Percentiles rank a stretch among this genome's conserved stretches.
Evolutionary conservation across 2,329 filamentous ascomycete species (phyloP).

Genomic region (Cryoendolithus antarcticus): DNA sequence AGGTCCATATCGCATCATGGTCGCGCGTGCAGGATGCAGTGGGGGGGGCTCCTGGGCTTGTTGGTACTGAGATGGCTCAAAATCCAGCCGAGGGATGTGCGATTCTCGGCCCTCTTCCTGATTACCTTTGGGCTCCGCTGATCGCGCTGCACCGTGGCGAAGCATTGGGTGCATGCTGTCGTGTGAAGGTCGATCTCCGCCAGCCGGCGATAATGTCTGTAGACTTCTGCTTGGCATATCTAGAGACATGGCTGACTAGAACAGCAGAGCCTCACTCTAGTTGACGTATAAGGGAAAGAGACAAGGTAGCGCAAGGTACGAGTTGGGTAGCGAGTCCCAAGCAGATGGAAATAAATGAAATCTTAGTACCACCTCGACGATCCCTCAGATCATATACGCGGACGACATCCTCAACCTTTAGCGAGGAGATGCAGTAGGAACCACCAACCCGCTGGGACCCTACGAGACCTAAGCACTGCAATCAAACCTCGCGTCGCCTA

Average conservation of each 20-base stretch:
- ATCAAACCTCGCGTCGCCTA: too few relatives aligned
- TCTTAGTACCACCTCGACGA: too few relatives aligned
- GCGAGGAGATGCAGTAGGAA: too few relatives aligned
- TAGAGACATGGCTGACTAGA: background rate
- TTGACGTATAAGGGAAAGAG: too few relatives aligned
- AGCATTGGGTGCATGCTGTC: constrained; percentile 1
- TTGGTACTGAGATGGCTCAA: constrained; percentile 1
- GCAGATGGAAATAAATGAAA: too few relatives aligned
- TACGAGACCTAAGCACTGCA: too few relatives aligned
- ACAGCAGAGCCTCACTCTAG: too few relatives aligned
- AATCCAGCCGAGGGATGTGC: background rate
- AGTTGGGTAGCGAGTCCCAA: too few relatives aligned
- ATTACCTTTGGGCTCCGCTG: constrained; percentile 1
- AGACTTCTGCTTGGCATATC: background rate
- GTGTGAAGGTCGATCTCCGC: background rate
- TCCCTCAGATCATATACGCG: too few relatives aligned
- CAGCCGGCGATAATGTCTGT: background rate
- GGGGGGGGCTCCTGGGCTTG: constrained; percentile 1
- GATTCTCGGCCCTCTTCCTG: background rate
- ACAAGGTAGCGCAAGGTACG: too few relatives aligned
- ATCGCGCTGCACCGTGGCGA: constrained; percentile 1
- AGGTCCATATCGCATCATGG: constrained; percentile 2
- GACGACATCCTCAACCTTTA: too few relatives aligned
- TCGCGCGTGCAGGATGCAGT: background rate
- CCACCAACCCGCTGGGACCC: too few relatives aligned